Evolutionary conservation across 139 green algal genomes (phyloP).

Genomic region (Raphidocelis subcapitata): DNA sequence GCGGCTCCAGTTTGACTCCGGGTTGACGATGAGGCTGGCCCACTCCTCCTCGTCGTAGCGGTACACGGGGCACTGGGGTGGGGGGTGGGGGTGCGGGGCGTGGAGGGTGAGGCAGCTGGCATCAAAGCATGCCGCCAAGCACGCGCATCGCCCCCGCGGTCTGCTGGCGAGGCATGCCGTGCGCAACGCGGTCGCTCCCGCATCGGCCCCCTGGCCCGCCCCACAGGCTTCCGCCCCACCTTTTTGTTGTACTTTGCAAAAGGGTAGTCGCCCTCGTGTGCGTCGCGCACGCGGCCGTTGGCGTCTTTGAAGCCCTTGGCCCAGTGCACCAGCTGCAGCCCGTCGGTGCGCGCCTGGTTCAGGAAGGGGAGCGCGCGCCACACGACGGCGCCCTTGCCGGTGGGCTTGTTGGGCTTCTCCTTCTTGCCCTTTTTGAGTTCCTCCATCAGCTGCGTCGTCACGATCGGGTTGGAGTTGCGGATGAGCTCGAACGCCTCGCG

Average conservation of each 20-base stretch:
- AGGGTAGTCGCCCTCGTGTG: constrained; percentile 71
- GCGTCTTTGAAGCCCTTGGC: constrained; percentile 82
- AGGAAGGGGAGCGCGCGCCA: constrained; percentile 72
- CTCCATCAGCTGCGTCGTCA: constrained; percentile 63
- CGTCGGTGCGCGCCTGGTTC: constrained; percentile 73
- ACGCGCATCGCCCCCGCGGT: not conserved
- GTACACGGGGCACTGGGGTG: constrained; percentile 22
- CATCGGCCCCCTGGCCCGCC: too few relatives aligned
- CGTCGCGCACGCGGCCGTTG: constrained; percentile 60
- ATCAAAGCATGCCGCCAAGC: not conserved
- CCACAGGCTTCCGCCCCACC: constrained; percentile 48
- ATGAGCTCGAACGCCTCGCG: constrained; percentile 90
- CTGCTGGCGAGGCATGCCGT: not conserved
- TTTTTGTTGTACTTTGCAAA: constrained; percentile 94
- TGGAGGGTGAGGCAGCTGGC: not conserved
- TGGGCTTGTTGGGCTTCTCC: constrained; percentile 52
- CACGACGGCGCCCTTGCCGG: constrained; percentile 37
- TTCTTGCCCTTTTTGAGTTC: constrained; percentile 50
- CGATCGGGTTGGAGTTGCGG: constrained; percentile 78
- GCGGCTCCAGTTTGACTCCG: constrained; percentile 50
- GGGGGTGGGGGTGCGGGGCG: not conserved
- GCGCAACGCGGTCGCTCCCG: too few relatives aligned
- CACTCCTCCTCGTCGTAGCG: constrained; percentile 80
- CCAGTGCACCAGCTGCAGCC: constrained; percentile 80
- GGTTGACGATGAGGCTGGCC: constrained; percentile 41